A percentile compares a stretch with the other conserved stretches of the same genome.
Conservation (phyloP, 2,329 filamentous ascomycete genomes). For the Neoscytalidium dimidiatum region DNA sequence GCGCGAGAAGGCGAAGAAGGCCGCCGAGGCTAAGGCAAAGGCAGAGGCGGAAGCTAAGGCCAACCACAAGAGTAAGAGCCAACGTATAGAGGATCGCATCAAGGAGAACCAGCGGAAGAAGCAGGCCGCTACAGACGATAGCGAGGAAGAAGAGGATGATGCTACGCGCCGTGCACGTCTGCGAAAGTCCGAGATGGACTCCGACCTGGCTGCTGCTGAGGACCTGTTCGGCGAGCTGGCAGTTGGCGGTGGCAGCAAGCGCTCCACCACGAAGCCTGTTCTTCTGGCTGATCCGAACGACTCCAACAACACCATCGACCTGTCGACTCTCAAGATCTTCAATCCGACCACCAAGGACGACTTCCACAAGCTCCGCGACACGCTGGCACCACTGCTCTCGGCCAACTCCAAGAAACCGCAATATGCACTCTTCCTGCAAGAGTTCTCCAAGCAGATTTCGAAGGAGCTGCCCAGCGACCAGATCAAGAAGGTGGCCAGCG, state of each 20-base stretch:
- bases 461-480: conserved; percentile 89
- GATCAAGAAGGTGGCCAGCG: conserved; percentile 93
- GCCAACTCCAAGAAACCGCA: conserved; percentile 83
- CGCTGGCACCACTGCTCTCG: conserved; percentile 75
- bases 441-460: conserved; percentile 83
- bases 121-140: conserved; percentile 57
- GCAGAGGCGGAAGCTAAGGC: conserved; percentile 85
- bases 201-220: conserved; percentile 85
- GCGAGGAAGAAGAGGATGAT: conserved; percentile 68
- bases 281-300: conserved; percentile 73
- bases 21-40: conserved; percentile 81
- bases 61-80: conserved; percentile 84
- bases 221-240: conserved; percentile 82
- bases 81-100: conserved; percentile 81
- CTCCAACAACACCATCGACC: conserved; percentile 77
- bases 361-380: conserved; percentile 77
- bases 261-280: conserved; percentile 64
- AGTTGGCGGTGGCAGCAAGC: conserved; percentile 70
- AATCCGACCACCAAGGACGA: conserved; percentile 85
- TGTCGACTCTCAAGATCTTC: conserved; percentile 79
- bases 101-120: conserved; percentile 58
- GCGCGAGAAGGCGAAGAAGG: conserved; percentile 90
- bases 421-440: conserved; percentile 86
- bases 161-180: conserved; percentile 73
- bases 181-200: conserved; percentile 78